Base-by-base conservation (phyloP, 495 filamentous ascomycete genomes). In the Thermochaetoides thermophila region DNA sequence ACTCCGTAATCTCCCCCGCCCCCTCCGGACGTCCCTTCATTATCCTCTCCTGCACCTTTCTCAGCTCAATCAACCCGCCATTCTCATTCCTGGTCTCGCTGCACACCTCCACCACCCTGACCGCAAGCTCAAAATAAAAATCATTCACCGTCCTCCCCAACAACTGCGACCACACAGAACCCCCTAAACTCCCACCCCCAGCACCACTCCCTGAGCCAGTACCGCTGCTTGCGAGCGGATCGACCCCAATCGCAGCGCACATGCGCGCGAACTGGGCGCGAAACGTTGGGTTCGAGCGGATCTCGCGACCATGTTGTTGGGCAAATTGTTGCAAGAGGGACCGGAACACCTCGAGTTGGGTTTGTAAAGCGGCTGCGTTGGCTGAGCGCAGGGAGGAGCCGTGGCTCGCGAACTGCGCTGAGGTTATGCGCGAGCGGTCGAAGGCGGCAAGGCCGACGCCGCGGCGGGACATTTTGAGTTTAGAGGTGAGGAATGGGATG, bases 181-280 rank as follows among this genome's bases (percentile, higher is more conserved):
- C 70, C 0, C 27, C 52, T 46, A 52, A 63, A 6, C 6, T 6
- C 48, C 51, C 59, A 50, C 35, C 50, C 27, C 42, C 61, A 38
- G 37, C 60, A 39, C 48, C 60, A 24, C 44, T 45, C n/a, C n/a
- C n/a, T n/a, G n/a, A n/a, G n/a, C n/a, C n/a, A 12, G 48, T 73
- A 42, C 63, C 61, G 46, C 73, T 76, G 44, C 74, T 80, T 12
- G 83, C 84, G 1, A 96, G 64, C 0, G 89, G 89, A 53, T 97
- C 91, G 6, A 97, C 86, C 8, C 89, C 89, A 45, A 97, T 92
- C 34, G 87, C 82, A 45, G 84, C 75, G 59, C 89, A 97, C 91
- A 97, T 96, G 43, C 87, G 81, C 4, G 89, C 89, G 51, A 97
- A 97, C 61, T 96, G 86, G 11, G 84, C 83, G 18, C 91, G 83